Percentiles rank a stretch among this genome's conserved stretches.
phyloP scores from a whole-genome alignment of 805 yeast genomes.

The Metschnikowia cerradonensis region DNA sequence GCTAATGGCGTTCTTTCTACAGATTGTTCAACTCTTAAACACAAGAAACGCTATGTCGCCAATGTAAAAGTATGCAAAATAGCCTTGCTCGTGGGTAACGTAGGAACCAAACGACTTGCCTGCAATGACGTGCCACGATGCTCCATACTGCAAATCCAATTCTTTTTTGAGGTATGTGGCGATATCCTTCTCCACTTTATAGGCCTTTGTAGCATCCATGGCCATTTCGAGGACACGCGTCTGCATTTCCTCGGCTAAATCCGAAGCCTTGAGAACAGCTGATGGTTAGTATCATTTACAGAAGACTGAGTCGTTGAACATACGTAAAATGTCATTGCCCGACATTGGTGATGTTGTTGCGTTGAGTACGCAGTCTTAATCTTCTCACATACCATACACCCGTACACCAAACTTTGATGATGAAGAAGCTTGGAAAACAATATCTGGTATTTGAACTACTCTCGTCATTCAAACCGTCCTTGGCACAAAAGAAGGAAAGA shows the following conservation, averaged over 20 bases:
- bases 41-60: constrained; percentile 64
- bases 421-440: too few species aligned
- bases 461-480: neutral
- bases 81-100: constrained; percentile 75
- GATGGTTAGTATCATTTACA: neutral
- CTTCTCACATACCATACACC: neutral
- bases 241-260: constrained; percentile 51
- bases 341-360: constrained; percentile 2
- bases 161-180: constrained; percentile 65
- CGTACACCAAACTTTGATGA: neutral
- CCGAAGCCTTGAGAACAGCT: constrained; percentile 43
- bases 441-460: too few species aligned
- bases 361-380: neutral
- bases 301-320: neutral
- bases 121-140: constrained; percentile 78
- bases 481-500: neutral
- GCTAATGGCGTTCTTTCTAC: neutral
- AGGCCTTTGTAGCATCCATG: constrained; percentile 39
- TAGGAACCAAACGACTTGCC: constrained; percentile 78
- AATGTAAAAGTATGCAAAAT: constrained; percentile 66
- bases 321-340: constrained; percentile 3
- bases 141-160: constrained; percentile 59
- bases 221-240: constrained; percentile 46
- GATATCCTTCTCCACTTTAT: constrained; percentile 53
- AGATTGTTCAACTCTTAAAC: constrained; percentile 49